A percentile compares a stretch with the other conserved stretches of the same genome.
phyloP scores from a whole-genome alignment of 2,329 filamentous ascomycete species.

The Phaeophleospora eucalypticola region DNA sequence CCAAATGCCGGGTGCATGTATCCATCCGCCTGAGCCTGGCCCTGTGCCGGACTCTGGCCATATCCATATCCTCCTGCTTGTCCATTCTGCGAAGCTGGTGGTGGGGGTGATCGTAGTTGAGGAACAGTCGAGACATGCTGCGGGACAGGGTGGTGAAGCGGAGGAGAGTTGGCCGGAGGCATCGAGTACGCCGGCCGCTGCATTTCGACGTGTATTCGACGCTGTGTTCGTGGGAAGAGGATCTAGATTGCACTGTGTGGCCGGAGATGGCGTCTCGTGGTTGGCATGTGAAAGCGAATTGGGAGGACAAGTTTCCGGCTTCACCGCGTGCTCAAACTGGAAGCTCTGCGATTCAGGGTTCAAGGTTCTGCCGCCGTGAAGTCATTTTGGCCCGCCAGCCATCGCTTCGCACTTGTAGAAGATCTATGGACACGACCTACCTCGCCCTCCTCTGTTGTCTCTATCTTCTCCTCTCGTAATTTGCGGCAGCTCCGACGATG shows the following conservation, averaged over 20 bases:
- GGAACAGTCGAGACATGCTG: constrained; percentile 98
- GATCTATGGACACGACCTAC: too few relatives aligned
- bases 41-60: constrained; percentile 50
- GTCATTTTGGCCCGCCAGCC: too few relatives aligned
- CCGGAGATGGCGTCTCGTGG: background rate
- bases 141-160: constrained; percentile 92
- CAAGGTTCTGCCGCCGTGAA: background rate
- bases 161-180: constrained; percentile 71
- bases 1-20: constrained; percentile 64
- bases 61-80: constrained; percentile 65
- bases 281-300: background rate
- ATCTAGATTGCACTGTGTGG: background rate
- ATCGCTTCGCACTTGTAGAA: too few relatives aligned
- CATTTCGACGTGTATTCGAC: constrained; percentile 57
- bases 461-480: too few relatives aligned
- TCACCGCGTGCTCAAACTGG: background rate
- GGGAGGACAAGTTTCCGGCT: background rate
- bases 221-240: background rate
- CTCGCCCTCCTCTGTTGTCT: too few relatives aligned
- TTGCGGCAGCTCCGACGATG: constrained; percentile 65
- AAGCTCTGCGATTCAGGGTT: background rate
- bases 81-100: constrained; percentile 66
- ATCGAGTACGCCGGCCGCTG: constrained; percentile 80
- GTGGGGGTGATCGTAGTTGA: constrained; percentile 89
- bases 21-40: constrained; percentile 24